phyloP scores from a whole-genome alignment of 495 filamentous ascomycete species.

The Penicillium argentinense region DNA sequence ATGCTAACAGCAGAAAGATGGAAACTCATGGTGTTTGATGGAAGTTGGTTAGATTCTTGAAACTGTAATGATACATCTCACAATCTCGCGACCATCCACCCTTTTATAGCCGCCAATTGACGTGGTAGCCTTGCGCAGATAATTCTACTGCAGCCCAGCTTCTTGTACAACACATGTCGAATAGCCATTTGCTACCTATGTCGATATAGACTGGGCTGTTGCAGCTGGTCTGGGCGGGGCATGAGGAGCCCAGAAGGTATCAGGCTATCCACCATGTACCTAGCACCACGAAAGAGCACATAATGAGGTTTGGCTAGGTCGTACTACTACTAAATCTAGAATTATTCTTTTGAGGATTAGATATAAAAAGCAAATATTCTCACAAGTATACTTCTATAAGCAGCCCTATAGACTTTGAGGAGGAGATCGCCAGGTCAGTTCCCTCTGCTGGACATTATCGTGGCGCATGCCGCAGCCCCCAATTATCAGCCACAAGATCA shows the following conservation, averaged over 20 bases:
- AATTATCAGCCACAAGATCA: constrained; percentile 17
- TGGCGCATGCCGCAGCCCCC: constrained; percentile 17
- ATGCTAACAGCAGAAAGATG: constrained; percentile 36
- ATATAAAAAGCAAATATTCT: too few relatives aligned
- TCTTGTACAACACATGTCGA: constrained; percentile 21
- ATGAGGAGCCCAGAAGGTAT: constrained; percentile 1
- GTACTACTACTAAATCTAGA: too few relatives aligned
- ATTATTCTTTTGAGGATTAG: too few relatives aligned
- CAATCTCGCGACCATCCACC: neutral
- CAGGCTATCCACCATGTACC: too few relatives aligned
- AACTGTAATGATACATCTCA: neutral
- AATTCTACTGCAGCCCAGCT: constrained; percentile 10
- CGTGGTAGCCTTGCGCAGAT: neutral
- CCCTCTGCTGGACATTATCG: constrained; percentile 5
- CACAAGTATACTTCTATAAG: too few relatives aligned
- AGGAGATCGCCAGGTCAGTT: neutral
- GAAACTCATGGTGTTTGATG: constrained; percentile 42
- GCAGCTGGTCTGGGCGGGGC: constrained; percentile 5
- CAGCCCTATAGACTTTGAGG: neutral
- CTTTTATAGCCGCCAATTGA: constrained; percentile 1
- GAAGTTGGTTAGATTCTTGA: constrained; percentile 4
- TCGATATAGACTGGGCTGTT: constrained; percentile 9
- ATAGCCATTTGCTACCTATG: constrained; percentile 15
- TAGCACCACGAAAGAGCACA: neutral
- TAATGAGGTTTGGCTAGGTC: too few relatives aligned